These are phyloP conservation scores for Zygoascus flipseniorum DNA, from an alignment of 805 yeast genomes.

Conservation along the genomic window DNA sequence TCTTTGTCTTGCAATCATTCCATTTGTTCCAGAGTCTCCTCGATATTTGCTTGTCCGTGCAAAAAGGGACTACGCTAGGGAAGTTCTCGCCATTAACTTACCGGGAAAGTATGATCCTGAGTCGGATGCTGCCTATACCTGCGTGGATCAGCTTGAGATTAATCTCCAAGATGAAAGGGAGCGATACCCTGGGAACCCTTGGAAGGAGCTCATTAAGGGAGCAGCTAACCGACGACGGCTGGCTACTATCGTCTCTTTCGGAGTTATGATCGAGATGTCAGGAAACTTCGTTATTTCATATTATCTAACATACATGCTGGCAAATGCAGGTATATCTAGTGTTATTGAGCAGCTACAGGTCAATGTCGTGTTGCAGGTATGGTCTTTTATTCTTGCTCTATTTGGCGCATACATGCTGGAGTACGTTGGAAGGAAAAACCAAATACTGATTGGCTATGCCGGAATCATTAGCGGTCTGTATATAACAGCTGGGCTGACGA, in stretches of 20 bases:
- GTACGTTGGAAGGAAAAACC: background rate
- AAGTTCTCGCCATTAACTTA: constrained; percentile 1
- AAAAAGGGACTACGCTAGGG: constrained; percentile 1
- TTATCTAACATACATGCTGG: background rate
- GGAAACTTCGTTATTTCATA: constrained; percentile 43
- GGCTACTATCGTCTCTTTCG: constrained; percentile 35
- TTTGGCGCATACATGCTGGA: background rate
- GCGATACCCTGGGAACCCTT: background rate
- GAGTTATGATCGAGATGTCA: constrained; percentile 50
- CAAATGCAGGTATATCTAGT: background rate
- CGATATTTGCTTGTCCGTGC: constrained; percentile 48
- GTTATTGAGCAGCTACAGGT: background rate
- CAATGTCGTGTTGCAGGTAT: background rate
- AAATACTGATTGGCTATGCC: background rate
- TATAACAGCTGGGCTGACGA: background rate
- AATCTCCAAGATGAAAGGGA: background rate
- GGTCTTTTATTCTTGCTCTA: background rate
- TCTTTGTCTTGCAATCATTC: constrained; percentile 48
- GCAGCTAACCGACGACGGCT: constrained; percentile 46
- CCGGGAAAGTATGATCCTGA: constrained; percentile 13
- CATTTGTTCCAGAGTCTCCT: constrained; percentile 64
- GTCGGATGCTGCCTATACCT: background rate
- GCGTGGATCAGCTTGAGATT: background rate
- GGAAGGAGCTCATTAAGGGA: constrained; percentile 36
- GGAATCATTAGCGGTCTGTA: background rate